Evolutionary conservation across 2,329 filamentous ascomycete genomes (phyloP), one percentile per base, ranked within the genome.

Genomic region (Lecanicillium sp.): DNA sequence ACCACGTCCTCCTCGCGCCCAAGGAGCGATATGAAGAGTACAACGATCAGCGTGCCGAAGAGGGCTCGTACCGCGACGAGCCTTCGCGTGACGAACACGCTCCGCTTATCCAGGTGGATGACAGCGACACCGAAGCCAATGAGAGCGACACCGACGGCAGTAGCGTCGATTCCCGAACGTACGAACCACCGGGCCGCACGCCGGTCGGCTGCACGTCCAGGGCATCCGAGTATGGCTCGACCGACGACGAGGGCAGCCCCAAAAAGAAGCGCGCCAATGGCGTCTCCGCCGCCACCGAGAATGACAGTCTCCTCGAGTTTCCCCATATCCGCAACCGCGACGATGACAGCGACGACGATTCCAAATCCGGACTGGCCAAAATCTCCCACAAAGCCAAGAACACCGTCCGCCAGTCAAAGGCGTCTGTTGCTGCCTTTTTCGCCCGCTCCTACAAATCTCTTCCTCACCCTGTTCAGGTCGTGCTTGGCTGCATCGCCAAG

Each of bases 1-100:
- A 95, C 60, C 88, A 95, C 52, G 81, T 97, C 28, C 71, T 98
- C 14, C 70, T 98, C n/a, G 89, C 89, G 14, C 87, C 90, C 14
- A 84, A 87, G 48, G 79, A 82, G 35, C 76, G 75, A 45, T 87
- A 86, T 52, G 68, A 73, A 11, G 78, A 84, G 38, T 81, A 84
- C 42, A 69, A 75, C 36, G 52, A 71, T 25, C 65, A 75, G 42
- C 59, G 66, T 12, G 54, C 64, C 14, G 75, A 78, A 49, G 71
- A 74, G 63, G 76, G 82, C 13, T 68, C 77, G 43, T 81, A 79
- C 53, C 66, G 62, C 39, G 74, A 75, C 35, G 61, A 71, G 4
- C 48, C 60, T 5, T 56, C 60, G 34, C 65, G 67, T 9, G 62
- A 68, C 10, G 71, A 75, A 32, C 53, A 60, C 4, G 54, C 61